Evolutionary conservation across 2,329 filamentous ascomycete species (phyloP).

Genomic region (Apiospora rasikravindrae): DNA sequence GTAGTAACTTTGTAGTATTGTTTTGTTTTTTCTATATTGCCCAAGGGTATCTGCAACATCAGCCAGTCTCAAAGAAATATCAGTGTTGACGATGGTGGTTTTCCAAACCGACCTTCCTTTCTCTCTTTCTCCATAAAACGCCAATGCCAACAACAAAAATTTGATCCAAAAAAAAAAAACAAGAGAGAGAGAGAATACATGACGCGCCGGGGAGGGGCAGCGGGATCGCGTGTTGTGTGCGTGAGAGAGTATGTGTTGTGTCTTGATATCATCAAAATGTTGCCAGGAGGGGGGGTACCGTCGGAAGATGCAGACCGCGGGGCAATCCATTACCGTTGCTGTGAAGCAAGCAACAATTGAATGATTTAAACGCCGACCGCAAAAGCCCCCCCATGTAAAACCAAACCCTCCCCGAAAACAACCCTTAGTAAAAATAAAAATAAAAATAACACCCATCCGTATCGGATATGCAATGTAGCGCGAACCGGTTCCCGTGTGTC

Average conservation of each 20-base stretch:
- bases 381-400: neutral
- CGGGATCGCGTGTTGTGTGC: neutral
- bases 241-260: neutral
- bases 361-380: neutral
- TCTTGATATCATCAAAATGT: neutral
- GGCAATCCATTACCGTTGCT: constrained; percentile 7
- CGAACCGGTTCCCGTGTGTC: neutral
- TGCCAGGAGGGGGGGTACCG: neutral
- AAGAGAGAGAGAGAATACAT: neutral
- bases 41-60: constrained; percentile 13
- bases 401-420: neutral
- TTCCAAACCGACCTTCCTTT: neutral
- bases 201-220: neutral
- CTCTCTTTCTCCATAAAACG: constrained; percentile 15
- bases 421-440: neutral
- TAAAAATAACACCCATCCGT: constrained; percentile 9
- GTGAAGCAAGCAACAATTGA: neutral
- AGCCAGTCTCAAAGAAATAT: constrained; percentile 11
- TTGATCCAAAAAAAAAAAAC: neutral
- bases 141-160: constrained; percentile 1
- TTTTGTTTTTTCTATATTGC: constrained; percentile 4
- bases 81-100: neutral
- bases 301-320: neutral
- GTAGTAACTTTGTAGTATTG: constrained; percentile 5
- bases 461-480: constrained; percentile 7